These are phyloP conservation scores for Buddleja alternifolia DNA, from an alignment of 257 asterid genomes.

Conservation along the genomic window DNA sequence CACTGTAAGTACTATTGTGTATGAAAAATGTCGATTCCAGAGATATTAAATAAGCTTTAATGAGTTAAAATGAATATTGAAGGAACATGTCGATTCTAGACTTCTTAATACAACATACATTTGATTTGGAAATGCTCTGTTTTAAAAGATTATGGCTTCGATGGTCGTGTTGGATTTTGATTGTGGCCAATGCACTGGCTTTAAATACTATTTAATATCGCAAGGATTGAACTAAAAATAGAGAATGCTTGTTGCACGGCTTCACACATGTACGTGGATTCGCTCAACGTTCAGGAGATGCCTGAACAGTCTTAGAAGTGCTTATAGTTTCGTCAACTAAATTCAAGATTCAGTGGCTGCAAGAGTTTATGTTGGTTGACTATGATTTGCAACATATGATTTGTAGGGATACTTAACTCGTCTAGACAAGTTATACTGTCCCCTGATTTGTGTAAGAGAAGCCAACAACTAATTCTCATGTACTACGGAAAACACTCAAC, in stretches of 20 bases:
- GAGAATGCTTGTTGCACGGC: constrained; percentile 8
- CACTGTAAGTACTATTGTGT: constrained; percentile 8
- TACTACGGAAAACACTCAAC: neutral
- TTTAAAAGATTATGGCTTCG: neutral
- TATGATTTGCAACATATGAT: neutral
- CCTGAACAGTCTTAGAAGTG: neutral
- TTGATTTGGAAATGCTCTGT: neutral
- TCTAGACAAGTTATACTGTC: neutral
- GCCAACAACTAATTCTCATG: neutral
- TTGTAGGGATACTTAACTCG: neutral
- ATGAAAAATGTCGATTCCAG: neutral
- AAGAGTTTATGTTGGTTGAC: constrained; percentile 11
- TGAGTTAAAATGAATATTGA: neutral
- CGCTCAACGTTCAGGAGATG: neutral
- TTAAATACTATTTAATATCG: neutral
- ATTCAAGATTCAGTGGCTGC: neutral
- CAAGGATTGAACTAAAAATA: neutral
- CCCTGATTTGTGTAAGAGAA: neutral
- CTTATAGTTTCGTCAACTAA: constrained; percentile 3
- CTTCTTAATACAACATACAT: constrained; percentile 7
- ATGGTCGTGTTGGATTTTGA: constrained; percentile 3
- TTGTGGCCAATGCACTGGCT: constrained; percentile 1
- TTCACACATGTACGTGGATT: neutral
- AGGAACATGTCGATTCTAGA: neutral
- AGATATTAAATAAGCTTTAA: neutral